Base-by-base conservation (phyloP, 768 basidiomycete species). In the Serendipita vermifera region DNA sequence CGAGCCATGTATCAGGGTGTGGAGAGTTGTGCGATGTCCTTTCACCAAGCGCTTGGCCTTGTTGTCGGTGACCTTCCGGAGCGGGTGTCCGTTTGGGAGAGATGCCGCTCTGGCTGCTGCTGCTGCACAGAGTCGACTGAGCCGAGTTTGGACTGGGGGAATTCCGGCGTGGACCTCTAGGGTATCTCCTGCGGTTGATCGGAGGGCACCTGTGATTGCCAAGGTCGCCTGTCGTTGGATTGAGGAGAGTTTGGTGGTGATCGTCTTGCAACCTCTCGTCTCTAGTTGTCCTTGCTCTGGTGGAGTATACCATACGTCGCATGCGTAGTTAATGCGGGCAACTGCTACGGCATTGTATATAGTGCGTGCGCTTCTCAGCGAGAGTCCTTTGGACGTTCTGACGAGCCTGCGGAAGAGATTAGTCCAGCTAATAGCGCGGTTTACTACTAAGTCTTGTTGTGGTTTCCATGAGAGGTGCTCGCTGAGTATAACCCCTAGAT, bases 401-500 rank as follows among this genome's bases (percentile, higher is more conserved):
- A 57, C 36, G 3, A 63, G 46, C 0, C 57, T 35, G 4, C 46
- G 27, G 5, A 58, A 27, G 5, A 54, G 39, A 0, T 27, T 11
- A 0, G 59, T 36, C 13, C 29, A 61, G 7, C 29, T 33, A 5
- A 27, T 33, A 0, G 31, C 55, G 33, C 43, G 62, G 17, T 14
- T 36, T 6, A 57, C n/a, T 5, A 48, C 56, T 7, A 53, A 17
- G 14, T 54, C 31, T 11, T 39, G 43, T n/a, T 68, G 68, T 33
- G 61, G 55, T 6, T 64, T 58, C 59, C 65, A 72, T 0, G 58
- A 20, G 2, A 73, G 58, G 35, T 63, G 61, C 1, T 63, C 43
- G 60, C 72, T 69, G 0, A 71, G n/a, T 3, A 60, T 31, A 0
- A 73, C 57, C 0, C 71, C 72, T 0, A 72, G 63, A 54, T 67